Evolutionary conservation across 2,329 filamentous ascomycete species (phyloP), one percentile per base, ranked within the genome.

Genomic region (Botrytis elliptica): DNA sequence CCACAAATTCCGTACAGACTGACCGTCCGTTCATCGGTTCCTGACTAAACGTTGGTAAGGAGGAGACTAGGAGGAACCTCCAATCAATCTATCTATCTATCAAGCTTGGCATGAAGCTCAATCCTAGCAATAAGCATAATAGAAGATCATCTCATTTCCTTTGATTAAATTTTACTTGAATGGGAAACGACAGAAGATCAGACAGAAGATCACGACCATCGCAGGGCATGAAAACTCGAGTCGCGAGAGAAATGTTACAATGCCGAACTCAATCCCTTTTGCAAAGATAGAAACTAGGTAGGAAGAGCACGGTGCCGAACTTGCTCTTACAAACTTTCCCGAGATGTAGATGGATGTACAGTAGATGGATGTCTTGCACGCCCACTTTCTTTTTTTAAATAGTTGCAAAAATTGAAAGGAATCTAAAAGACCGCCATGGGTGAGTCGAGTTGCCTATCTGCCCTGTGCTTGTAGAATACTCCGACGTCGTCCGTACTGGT

Each of bases 131-230:
- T 29, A 64, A 64, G 38, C 40, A 42, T 64, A 29, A 29, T 10
- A 64, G 62, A 64, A 46, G 14, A 65, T 65, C 40, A 6, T 65
- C 42, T 65, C 62, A 44, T 46, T 46, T 65, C 40, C 12, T 64
- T 64, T 64, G 38, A 64, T 64, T 64, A 64, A 33, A 22, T 7
- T 65, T 33, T 33, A 33, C 62, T 14, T 10, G 40, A 46, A 46
- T 33, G 62, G 62, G 62, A 46, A 29, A 33, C 40, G 3, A 29
- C 1, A 44, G 40, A 65, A 29, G 40, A 65, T 65, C 62, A 44
- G 62, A 40, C n/a, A 44, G 62, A 44, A 64, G 62, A 42, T 65
- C 62, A 33, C 33, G 62, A 44, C 29, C n/a, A 46, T 33, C n/a
- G n/a, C 29, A 33, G 33, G 62, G 9, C 40, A 44, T n/a, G 10